A percentile compares a stretch with the other conserved stretches of the same genome.
These are phyloP conservation scores for Achaetomiella virescens DNA, from an alignment of 495 filamentous ascomycete species.

Conservation along the genomic window DNA sequence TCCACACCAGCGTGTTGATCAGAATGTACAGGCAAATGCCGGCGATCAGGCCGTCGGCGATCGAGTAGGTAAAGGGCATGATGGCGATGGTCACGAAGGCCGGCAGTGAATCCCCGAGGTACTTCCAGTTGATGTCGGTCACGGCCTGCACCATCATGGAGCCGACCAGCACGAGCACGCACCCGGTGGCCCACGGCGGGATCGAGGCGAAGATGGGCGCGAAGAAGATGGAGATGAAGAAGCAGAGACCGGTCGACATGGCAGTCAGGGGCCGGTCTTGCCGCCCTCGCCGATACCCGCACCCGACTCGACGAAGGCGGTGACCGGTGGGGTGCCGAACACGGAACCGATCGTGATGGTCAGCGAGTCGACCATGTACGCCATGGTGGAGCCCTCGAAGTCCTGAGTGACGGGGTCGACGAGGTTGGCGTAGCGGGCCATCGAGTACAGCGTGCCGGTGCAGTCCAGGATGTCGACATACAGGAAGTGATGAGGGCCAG, in stretches of 20 bases:
- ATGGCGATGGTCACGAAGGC: constrained; percentile 73
- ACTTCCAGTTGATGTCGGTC: constrained; percentile 77
- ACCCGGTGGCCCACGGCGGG: constrained; percentile 77
- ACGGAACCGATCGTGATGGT: constrained; percentile 72
- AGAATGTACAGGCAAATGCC: constrained; percentile 69
- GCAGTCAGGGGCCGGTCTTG: constrained; percentile 74
- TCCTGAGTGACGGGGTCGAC: constrained; percentile 69
- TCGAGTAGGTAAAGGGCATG: constrained; percentile 83
- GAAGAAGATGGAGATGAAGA: constrained; percentile 83
- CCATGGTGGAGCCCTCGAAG: constrained; percentile 71
- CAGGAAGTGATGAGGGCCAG: constrained; percentile 77
- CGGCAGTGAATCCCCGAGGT: constrained; percentile 69
- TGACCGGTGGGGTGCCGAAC: constrained; percentile 68
- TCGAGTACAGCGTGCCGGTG: constrained; percentile 74
- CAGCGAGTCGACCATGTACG: constrained; percentile 69
- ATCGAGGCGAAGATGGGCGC: constrained; percentile 81
- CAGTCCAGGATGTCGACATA: constrained; percentile 79
- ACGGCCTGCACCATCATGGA: constrained; percentile 72
- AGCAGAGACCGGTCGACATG: constrained; percentile 67
- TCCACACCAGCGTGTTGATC: constrained; percentile 59
- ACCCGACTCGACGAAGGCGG: constrained; percentile 77
- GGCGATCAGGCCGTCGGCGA: constrained; percentile 69
- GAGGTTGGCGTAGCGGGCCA: constrained; percentile 70
- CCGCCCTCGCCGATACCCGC: constrained; percentile 81
- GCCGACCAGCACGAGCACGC: constrained; percentile 73